Evolutionary conservation across 2,329 filamentous ascomycete species (phyloP).

Genomic region (Aspergillus latus): DNA sequence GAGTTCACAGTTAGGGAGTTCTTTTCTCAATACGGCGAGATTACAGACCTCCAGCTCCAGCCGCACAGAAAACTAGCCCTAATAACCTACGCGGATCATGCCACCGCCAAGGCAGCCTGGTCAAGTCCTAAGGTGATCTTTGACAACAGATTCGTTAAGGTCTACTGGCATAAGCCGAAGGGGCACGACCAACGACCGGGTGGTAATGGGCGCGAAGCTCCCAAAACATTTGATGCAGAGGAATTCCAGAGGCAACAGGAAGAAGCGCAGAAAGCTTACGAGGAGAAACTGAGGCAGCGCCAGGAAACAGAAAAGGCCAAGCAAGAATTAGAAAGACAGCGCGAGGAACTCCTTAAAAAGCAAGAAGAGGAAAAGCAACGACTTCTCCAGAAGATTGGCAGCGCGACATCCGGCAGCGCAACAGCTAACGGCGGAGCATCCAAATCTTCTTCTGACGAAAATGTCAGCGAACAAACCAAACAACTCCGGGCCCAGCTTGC

Average conservation of each 20-base stretch:
- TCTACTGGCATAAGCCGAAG: slow-evolving; percentile 59
- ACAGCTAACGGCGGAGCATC: slow-evolving; percentile 26
- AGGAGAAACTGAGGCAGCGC: slow-evolving; percentile 54
- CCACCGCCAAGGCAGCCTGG: slow-evolving; percentile 55
- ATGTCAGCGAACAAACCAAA: slow-evolving; percentile 50
- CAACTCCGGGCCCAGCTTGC: slow-evolving; percentile 56
- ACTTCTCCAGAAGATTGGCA: slow-evolving; percentile 51
- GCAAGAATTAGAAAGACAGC: slow-evolving; percentile 55
- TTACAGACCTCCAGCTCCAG: slow-evolving; percentile 57
- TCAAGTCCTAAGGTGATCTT: slow-evolving; percentile 63
- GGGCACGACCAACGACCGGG: slow-evolving; percentile 28
- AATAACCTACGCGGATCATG: slow-evolving; percentile 55
- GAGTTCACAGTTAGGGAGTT: slow-evolving; percentile 56
- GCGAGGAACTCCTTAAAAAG: slow-evolving; percentile 50
- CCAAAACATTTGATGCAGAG: slow-evolving; percentile 53
- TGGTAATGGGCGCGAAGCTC: slow-evolving; percentile 28
- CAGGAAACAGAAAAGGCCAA: slow-evolving; percentile 54
- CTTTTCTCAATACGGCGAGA: slow-evolving; percentile 59
- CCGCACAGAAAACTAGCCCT: slow-evolving; percentile 55
- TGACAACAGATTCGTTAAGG: slow-evolving; percentile 64
- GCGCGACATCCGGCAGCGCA: slow-evolving; percentile 31
- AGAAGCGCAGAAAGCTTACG: slow-evolving; percentile 57
- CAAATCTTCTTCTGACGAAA: slow-evolving; percentile 32
- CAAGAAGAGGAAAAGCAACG: slow-evolving; percentile 57
- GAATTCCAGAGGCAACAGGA: slow-evolving; percentile 56